Base-by-base conservation (phyloP, 1,139 yeast species). In the Candida sp. region DNA sequence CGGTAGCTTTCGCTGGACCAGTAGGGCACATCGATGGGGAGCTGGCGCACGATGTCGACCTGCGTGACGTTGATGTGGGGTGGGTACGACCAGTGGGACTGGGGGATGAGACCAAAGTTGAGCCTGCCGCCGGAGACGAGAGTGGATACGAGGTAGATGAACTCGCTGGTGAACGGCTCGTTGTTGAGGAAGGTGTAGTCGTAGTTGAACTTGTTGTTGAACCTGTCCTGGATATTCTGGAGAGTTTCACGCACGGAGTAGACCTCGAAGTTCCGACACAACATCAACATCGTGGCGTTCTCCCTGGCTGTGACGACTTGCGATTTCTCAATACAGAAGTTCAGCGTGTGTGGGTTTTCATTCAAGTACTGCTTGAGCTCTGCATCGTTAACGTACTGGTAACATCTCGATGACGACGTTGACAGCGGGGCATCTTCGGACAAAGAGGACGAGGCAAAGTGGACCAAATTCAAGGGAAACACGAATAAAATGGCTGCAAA, bases 191-290 rank as follows among this genome's bases (percentile, higher is more conserved):
- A 71, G 3, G 72, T 70, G 61, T 65, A 73, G 50, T 73, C 77
- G 53, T 73, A 70, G 49, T 67, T 56, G 66, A 68, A 87, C 50
- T 80, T 70, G 34, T 72, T 63, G 69, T 90, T 90, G 72, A 90
- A 90, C 45, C 94, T 77, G 61, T 83, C 86, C 69, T 90, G 93
- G 35, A 89, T 80, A 47, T 81, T 75, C 50, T 82, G 78, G 44
- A 90, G 83, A 4, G 96, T 83, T 47, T 74, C 77, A 17, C 86
- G 65, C 50, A 90, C 69, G 5, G 76, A 80, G 65, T 76, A 75
- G 33, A 90, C 64, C 58, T 91, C 97, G 11, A 73, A 65, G 66
- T 90, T 89, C 56, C 96, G 76, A 38, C 90, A 93, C 50, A 91
- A 69, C 7, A 92, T 81, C 50, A 90, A 85, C 59, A 90, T 83